Conservation (phyloP, 441 rosid species). For the Adansonia grandidieri region DNA sequence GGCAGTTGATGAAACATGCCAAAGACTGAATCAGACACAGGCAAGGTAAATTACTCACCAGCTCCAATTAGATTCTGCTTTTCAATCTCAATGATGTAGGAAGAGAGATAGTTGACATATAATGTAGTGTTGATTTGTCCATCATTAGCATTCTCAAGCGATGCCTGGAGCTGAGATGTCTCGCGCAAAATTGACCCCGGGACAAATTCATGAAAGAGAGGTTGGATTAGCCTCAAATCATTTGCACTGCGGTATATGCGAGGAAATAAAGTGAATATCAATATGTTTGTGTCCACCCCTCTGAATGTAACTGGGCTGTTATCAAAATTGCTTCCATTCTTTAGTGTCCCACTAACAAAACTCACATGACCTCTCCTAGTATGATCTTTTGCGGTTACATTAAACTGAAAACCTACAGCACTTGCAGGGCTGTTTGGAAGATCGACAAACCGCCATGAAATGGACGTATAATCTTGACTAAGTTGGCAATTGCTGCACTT, state of each 20-base stretch:
- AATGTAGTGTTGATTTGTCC: constrained; percentile 85
- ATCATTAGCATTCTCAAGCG: constrained; percentile 61
- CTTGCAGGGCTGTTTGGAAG: constrained; percentile 78
- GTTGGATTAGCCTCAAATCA: constrained; percentile 81
- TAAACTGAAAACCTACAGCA: constrained; percentile 91
- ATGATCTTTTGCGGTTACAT: constrained; percentile 59
- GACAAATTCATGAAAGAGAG: constrained; percentile 83
- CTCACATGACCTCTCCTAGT: constrained; percentile 60
- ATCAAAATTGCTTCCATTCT: constrained; percentile 67
- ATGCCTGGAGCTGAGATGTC: constrained; percentile 71
- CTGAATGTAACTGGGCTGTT: constrained; percentile 82
- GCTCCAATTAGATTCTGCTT: constrained; percentile 75
- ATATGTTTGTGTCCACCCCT: constrained; percentile 63
- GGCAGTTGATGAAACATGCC: not conserved
- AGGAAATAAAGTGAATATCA: constrained; percentile 92
- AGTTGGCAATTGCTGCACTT: constrained; percentile 70
- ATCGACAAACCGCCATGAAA: constrained; percentile 93
- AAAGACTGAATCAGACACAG: not conserved
- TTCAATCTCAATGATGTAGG: constrained; percentile 83
- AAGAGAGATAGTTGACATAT: constrained; percentile 76
- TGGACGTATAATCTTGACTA: constrained; percentile 56
- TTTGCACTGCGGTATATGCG: constrained; percentile 65
- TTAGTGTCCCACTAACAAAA: constrained; percentile 75
- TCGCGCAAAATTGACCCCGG: constrained; percentile 72
- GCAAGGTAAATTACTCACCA: constrained; percentile 57